Evolutionary conservation across 345 rosid genomes (phyloP).

Genomic region (Heritiera littoralis): DNA sequence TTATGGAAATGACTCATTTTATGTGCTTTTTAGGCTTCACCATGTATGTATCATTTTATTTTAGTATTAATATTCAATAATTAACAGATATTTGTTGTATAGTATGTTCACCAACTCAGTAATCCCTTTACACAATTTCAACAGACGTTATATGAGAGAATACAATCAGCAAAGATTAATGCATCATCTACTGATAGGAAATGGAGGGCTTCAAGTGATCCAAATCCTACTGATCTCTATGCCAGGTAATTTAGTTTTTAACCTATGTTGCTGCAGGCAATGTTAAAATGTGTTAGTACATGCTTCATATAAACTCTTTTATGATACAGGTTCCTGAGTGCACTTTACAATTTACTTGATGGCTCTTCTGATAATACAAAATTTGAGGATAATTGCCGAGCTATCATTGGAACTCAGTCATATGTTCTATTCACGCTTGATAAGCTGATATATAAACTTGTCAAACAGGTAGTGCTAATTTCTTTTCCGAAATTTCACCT

Average conservation of each 20-base stretch:
- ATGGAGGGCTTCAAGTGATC: conserved; percentile 78
- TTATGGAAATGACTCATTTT: conserved; percentile 94
- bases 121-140: conserved; percentile 7
- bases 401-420: conserved; percentile 92
- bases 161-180: conserved; percentile 83
- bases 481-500: conserved; percentile 4
- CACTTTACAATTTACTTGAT: conserved; percentile 85
- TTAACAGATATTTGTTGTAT: not conserved
- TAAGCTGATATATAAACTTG: conserved; percentile 85
- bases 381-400: conserved; percentile 95
- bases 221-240: conserved; percentile 67
- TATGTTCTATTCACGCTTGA: conserved; percentile 90
- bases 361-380: conserved; percentile 89
- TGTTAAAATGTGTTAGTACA: not conserved
- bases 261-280: not conserved
- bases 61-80: not conserved
- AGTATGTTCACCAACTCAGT: conserved; percentile 15
- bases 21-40: conserved; percentile 93
- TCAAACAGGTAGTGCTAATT: conserved; percentile 68
- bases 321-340: conserved; percentile 73
- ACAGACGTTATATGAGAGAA: conserved; percentile 84
- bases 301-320: not conserved
- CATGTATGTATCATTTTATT: conserved; percentile 53
- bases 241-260: conserved; percentile 55
- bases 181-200: conserved; percentile 82